Percentiles rank a stretch among this genome's conserved stretches.
Conservation (phyloP, 192 early-diverging fungal genomes). For the Podila minutissima region DNA sequence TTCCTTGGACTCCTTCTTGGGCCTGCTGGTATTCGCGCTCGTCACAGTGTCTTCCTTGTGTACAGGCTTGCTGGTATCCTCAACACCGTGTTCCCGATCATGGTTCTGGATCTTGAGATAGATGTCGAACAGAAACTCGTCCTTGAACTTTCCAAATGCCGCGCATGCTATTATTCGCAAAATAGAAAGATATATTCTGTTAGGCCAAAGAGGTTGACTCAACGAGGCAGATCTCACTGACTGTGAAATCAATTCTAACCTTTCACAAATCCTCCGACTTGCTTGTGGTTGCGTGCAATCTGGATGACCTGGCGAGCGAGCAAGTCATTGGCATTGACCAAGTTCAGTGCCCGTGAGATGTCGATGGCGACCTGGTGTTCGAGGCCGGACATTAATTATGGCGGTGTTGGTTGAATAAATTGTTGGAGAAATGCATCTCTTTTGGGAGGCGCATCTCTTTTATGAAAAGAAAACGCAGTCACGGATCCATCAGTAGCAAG, state of each 20-base stretch:
- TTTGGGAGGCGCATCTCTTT: background rate
- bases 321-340: conserved; percentile 63
- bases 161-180: conserved; percentile 50
- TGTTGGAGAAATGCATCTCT: background rate
- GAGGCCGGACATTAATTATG: conserved; percentile 40
- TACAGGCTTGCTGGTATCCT: background rate
- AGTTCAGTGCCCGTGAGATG: conserved; percentile 64
- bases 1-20: conserved; percentile 3
- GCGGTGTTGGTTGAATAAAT: background rate
- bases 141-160: conserved; percentile 64
- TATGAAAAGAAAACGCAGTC: too few species aligned
- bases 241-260: conserved; percentile 24
- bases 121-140: conserved; percentile 56
- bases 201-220: background rate
- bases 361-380: conserved; percentile 63
- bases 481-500: too few species aligned
- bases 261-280: conserved; percentile 55
- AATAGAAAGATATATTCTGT: background rate
- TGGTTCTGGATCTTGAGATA: conserved; percentile 55
- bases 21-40: background rate
- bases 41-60: background rate
- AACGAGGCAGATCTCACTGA: background rate
- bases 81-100: conserved; percentile 31
- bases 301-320: conserved; percentile 65
- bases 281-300: conserved; percentile 57